phyloP scores from a whole-genome alignment of 192 early-diverging fungal species.

The Umbelopsis ramanniana region DNA sequence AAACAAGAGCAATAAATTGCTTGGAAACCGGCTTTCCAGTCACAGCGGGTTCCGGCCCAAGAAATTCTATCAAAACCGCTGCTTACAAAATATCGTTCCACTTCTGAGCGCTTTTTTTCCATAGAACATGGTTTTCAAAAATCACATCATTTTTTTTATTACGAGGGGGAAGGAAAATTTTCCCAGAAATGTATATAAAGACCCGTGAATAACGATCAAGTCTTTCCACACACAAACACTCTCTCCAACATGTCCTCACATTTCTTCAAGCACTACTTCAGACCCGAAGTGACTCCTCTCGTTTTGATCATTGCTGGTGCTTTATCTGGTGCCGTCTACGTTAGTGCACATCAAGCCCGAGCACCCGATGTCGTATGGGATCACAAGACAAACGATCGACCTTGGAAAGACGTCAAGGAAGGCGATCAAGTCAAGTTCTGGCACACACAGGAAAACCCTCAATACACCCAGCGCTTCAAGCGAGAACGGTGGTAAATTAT shows the following conservation, averaged over 20 bases:
- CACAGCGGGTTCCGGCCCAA: too few relatives aligned
- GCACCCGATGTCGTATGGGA: slow-evolving; percentile 43
- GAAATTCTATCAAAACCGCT: too few relatives aligned
- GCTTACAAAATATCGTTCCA: too few relatives aligned
- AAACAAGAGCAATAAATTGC: too few relatives aligned
- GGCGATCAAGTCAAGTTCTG: slow-evolving; percentile 22
- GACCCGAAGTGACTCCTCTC: slow-evolving; percentile 36
- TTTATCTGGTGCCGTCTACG: slow-evolving; percentile 30
- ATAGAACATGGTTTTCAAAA: background rate
- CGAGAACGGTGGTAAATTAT: background rate
- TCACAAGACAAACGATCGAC: slow-evolving; percentile 25
- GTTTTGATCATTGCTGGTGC: slow-evolving; percentile 30
- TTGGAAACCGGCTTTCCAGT: too few relatives aligned
- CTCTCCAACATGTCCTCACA: slow-evolving; percentile 8
- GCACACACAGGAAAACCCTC: background rate
- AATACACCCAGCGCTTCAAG: slow-evolving; percentile 16
- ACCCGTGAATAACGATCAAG: background rate
- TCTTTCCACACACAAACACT: background rate
- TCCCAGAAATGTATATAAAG: background rate
- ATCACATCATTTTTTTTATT: slow-evolving; percentile 10
- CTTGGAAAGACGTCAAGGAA: slow-evolving; percentile 34
- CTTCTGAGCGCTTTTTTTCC: background rate
- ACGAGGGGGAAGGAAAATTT: too few relatives aligned
- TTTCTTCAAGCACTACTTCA: slow-evolving; percentile 29
- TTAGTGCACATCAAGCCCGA: slow-evolving; percentile 23